Percentiles rank a stretch among this genome's conserved stretches.
phyloP scores from a whole-genome alignment of 2,329 filamentous ascomycete genomes.

The Penicillium concentricum region DNA sequence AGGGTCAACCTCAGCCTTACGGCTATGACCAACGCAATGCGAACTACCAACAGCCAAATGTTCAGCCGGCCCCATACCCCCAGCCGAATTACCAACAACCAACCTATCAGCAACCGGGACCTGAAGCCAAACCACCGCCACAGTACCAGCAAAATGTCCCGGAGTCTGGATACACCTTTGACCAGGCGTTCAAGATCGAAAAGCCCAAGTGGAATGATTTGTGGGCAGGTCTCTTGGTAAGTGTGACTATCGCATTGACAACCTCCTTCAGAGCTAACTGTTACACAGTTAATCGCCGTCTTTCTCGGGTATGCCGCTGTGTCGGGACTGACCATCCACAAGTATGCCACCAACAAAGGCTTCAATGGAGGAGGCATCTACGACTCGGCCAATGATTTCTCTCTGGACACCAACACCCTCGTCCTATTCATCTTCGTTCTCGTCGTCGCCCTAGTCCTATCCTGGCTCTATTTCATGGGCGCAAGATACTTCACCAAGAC shows the following conservation, averaged over 20 bases:
- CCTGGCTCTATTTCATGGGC: slow-evolving; percentile 71
- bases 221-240: slow-evolving; percentile 79
- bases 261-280: background rate
- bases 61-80: background rate
- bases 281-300: slow-evolving; percentile 62
- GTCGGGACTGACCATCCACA: slow-evolving; percentile 71
- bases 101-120: slow-evolving; percentile 11
- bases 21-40: slow-evolving; percentile 16
- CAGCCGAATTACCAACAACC: slow-evolving; percentile 4
- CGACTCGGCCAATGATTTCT: slow-evolving; percentile 62
- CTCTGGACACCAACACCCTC: slow-evolving; percentile 78
- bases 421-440: slow-evolving; percentile 81
- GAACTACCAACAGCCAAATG: slow-evolving; percentile 14
- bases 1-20: slow-evolving; percentile 18
- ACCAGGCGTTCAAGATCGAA: slow-evolving; percentile 78
- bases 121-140: slow-evolving; percentile 23
- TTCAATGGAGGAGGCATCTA: slow-evolving; percentile 74
- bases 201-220: slow-evolving; percentile 86
- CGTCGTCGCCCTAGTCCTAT: slow-evolving; percentile 69
- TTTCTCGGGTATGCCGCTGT: slow-evolving; percentile 74
- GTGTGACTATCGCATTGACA: slow-evolving; percentile 13
- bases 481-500: slow-evolving; percentile 79
- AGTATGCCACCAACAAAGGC: slow-evolving; percentile 64
- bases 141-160: slow-evolving; percentile 27
- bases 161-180: slow-evolving; percentile 54